These are phyloP conservation scores for Monosporozyma unispora DNA, from an alignment of 805 yeast species.

Conservation along the genomic window DNA sequence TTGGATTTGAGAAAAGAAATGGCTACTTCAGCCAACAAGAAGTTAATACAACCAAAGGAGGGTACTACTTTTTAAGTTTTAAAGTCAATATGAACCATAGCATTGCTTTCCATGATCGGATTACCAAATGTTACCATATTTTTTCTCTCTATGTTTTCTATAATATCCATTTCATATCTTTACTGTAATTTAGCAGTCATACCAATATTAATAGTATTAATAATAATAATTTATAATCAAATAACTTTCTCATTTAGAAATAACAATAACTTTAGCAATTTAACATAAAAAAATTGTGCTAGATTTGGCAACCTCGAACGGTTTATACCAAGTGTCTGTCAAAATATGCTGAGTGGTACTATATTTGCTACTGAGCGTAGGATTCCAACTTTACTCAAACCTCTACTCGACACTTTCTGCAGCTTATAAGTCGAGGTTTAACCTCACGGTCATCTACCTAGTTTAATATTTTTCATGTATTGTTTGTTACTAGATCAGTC, in stretches of 20 bases:
- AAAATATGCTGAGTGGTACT: too few relatives aligned
- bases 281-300: too few relatives aligned
- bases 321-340: too few relatives aligned
- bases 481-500: background rate
- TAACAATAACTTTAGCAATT: background rate
- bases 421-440: too few relatives aligned
- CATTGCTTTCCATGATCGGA: background rate
- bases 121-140: background rate
- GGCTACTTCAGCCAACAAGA: constrained; percentile 77
- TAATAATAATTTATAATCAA: constrained; percentile 1
- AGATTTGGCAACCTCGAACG: too few relatives aligned
- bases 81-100: background rate
- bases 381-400: too few relatives aligned
- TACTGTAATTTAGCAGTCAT: background rate
- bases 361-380: too few relatives aligned
- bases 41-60: constrained; percentile 85
- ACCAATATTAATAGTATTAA: background rate
- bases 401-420: too few relatives aligned
- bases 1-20: constrained; percentile 83
- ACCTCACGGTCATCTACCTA: background rate
- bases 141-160: background rate
- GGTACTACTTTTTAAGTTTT: constrained; percentile 50
- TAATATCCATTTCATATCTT: background rate
- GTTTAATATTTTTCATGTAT: background rate
- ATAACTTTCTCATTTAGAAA: background rate